Evolutionary conservation across 1,139 yeast species (phyloP).

Genomic region (Candida sojae): DNA sequence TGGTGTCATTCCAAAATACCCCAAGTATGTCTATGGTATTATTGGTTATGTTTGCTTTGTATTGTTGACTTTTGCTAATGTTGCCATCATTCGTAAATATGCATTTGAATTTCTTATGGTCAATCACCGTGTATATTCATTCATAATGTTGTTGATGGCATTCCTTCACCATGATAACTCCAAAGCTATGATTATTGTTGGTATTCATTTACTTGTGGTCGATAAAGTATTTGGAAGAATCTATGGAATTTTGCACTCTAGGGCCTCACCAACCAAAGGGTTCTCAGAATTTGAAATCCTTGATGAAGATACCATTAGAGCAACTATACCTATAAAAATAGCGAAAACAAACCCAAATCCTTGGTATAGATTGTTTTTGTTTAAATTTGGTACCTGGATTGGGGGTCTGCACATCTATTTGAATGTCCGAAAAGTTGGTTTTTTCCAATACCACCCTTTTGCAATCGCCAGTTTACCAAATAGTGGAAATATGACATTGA

Average conservation of each 20-base stretch:
- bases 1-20: constrained; percentile 30
- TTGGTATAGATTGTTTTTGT: constrained; percentile 36
- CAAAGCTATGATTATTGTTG: constrained; percentile 37
- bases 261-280: constrained; percentile 42
- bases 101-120: constrained; percentile 48
- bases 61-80: constrained; percentile 37
- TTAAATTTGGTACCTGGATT: constrained; percentile 45
- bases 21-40: constrained; percentile 54
- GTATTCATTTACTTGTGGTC: constrained; percentile 47
- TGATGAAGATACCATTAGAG: constrained; percentile 44
- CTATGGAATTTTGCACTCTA: constrained; percentile 31
- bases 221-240: constrained; percentile 41
- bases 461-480: constrained; percentile 43
- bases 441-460: constrained; percentile 50
- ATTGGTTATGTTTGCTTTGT: constrained; percentile 43
- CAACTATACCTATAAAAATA: constrained; percentile 34
- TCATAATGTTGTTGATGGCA: constrained; percentile 45
- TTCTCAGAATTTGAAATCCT: constrained; percentile 39
- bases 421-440: constrained; percentile 38
- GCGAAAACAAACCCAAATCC: constrained; percentile 19
- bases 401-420: constrained; percentile 51
- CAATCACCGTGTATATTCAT: constrained; percentile 44
- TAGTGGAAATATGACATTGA: constrained; percentile 38
- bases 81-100: constrained; percentile 37
- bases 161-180: constrained; percentile 44